phyloP scores from a whole-genome alignment of 805 yeast genomes.

The Barnettozyma populi region DNA sequence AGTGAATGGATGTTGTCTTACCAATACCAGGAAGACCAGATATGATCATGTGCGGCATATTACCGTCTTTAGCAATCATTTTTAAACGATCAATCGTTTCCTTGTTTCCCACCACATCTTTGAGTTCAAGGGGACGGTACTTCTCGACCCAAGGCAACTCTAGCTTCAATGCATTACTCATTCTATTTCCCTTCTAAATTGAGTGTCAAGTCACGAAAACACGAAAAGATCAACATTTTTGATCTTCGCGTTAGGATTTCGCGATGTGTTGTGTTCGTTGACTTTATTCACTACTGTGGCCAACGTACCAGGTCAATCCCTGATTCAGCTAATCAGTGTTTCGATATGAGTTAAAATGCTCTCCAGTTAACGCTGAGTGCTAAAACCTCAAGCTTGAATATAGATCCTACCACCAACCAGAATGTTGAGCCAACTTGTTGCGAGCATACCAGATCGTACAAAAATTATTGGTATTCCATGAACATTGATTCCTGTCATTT shows the following conservation, averaged over 20 bases:
- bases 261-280: no score
- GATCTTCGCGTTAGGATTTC: neutral
- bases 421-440: no score
- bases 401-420: no score
- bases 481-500: no score
- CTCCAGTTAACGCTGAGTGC: no score
- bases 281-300: no score
- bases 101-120: slow-evolving; percentile 88
- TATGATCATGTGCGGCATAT: slow-evolving; percentile 94
- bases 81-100: slow-evolving; percentile 83
- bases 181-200: neutral
- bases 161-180: slow-evolving; percentile 18
- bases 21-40: slow-evolving; percentile 98
- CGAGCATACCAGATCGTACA: no score
- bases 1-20: slow-evolving; percentile 88
- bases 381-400: no score
- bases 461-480: no score
- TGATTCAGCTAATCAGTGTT: no score
- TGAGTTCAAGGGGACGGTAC: slow-evolving; percentile 74
- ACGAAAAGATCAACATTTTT: neutral
- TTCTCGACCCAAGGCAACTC: slow-evolving; percentile 71
- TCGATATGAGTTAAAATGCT: no score
- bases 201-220: neutral
- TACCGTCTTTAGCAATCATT: slow-evolving; percentile 86
- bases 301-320: no score